These are phyloP conservation scores for Metschnikowia lachancei DNA, from an alignment of 805 yeast genomes.

Conservation along the genomic window DNA sequence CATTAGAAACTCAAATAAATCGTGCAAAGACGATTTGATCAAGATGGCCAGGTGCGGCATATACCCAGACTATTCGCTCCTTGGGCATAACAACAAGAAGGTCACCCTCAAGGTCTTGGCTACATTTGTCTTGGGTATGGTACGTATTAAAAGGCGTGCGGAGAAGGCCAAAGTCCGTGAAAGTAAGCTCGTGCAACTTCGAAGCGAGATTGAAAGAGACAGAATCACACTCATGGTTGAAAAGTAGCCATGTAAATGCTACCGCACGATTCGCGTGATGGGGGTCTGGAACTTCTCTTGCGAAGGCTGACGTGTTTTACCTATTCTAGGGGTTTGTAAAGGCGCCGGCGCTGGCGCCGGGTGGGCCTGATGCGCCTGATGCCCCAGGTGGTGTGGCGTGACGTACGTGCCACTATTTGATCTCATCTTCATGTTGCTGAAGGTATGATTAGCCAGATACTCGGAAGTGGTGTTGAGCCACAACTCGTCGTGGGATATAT, in stretches of 20 bases:
- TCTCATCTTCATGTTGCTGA: conserved; percentile 21
- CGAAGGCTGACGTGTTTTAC: conserved; percentile 38
- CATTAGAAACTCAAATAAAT: conserved; percentile 27
- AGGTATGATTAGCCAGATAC: conserved; percentile 29
- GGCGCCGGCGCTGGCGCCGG: conserved; percentile 16
- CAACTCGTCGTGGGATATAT: conserved; percentile 29
- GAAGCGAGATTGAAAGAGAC: conserved; percentile 32
- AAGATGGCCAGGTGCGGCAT: conserved; percentile 32
- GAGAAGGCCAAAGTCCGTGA: conserved; percentile 29
- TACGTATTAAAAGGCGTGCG: conserved; percentile 31
- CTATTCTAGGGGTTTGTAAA: conserved; percentile 40
- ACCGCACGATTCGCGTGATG: conserved; percentile 34
- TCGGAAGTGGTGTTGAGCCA: conserved; percentile 33
- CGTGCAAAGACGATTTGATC: conserved; percentile 27
- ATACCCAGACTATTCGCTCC: conserved; percentile 30
- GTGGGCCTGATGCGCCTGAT: too few relatives aligned
- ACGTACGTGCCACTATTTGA: conserved; percentile 13
- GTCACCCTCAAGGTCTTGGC: conserved; percentile 36
- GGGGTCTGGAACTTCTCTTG: conserved; percentile 45
- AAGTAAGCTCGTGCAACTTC: conserved; percentile 26
- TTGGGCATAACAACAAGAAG: conserved; percentile 19
- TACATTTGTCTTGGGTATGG: conserved; percentile 36
- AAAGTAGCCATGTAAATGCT: not conserved
- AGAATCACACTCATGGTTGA: conserved; percentile 18
- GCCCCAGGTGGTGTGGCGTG: conserved; percentile 5